Evolutionary conservation across 2,329 filamentous ascomycete species (phyloP), one percentile per base, ranked within the genome.

Genomic region (Nectriaceae sp.): DNA sequence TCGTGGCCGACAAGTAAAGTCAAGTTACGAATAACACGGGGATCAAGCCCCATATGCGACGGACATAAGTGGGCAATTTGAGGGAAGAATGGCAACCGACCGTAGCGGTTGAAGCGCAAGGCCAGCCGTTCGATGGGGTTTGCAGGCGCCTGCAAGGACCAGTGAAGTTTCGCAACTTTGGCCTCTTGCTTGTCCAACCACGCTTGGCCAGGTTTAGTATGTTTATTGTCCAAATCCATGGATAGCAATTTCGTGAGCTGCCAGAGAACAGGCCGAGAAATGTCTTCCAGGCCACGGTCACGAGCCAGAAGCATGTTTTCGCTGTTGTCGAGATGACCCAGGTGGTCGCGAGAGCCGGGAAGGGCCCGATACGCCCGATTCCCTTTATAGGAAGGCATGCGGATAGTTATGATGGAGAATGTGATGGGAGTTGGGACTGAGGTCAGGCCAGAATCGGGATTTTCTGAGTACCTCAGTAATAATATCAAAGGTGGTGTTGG

Each of bases 1-100:
- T 80, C 78, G 5, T 68, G 62, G 0, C 62, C 63, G 5, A 80
- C 40, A 5, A 74, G 64, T 16, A 70, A 41, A 58, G 75, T 75
- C n/a, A 79, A 57, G 16, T 66, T 65, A 37, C 70, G 71, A 15
- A 80, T 70, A 11, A 78, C 53, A 33, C 65, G 68, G 0, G 74
- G 65, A 35, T 78, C 67, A 4, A 80, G 67, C 0, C 29, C 44
- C 20, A 65, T 55, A 55, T 80, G 77, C 4, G 57, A 58, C 5
- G 44, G 13, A 53, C 77, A 80, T 4, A 80, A 63, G 6, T 66
- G 57, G 11, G 72, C 70, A 11, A 53, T 55, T 15, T 65, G 57
- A 5, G 64, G 52, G 6, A 63, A 45, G 36, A 56, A 53, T 1
- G 59, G 46, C 2, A 66, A 49, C 8, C 33, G 26, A 54, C 53